Percentiles rank a stretch among this genome's conserved stretches.
Evolutionary conservation across 208 protist genomes (phyloP).

Genomic region (Leptomonas pyrrhocoris): DNA sequence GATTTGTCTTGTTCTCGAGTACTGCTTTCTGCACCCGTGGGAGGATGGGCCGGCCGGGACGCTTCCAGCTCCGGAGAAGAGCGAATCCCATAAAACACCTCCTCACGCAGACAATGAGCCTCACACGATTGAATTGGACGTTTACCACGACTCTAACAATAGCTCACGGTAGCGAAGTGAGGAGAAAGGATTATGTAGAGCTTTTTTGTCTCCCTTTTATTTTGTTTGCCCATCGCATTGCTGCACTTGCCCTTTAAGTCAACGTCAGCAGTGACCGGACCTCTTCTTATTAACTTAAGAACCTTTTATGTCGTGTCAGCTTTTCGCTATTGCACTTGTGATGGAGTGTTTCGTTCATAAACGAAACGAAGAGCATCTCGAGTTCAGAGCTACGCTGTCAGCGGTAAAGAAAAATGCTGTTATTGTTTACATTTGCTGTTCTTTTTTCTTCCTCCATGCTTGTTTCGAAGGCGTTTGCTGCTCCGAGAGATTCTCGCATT

Average conservation of each 20-base stretch:
- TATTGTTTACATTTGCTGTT: not conserved
- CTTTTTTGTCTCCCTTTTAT: not conserved
- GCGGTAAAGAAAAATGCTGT: too few relatives aligned
- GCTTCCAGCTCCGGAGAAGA: not conserved
- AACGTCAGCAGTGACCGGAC: too few relatives aligned
- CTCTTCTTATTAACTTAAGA: too few relatives aligned
- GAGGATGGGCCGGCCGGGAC: slow-evolving; percentile 12
- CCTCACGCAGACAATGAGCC: not conserved
- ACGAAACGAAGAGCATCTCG: too few relatives aligned
- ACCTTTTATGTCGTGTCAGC: too few relatives aligned
- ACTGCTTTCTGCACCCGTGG: slow-evolving; percentile 26
- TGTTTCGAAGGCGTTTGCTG: not conserved
- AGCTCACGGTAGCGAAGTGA: not conserved
- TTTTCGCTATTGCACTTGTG: too few relatives aligned
- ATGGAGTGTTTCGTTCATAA: too few relatives aligned
- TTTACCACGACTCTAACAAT: not conserved
- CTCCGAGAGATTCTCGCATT: not conserved
- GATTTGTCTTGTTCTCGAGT: slow-evolving; percentile 15
- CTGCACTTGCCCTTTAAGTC: not conserved
- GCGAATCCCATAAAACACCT: not conserved
- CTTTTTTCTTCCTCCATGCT: not conserved
- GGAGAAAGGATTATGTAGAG: not conserved
- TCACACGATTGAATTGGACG: not conserved
- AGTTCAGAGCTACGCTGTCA: too few relatives aligned
- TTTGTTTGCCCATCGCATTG: not conserved